Percentiles rank a stretch among this genome's conserved stretches.
These are phyloP conservation scores for Epithele typhae DNA, from an alignment of 768 basidiomycete species.

Conservation along the genomic window DNA sequence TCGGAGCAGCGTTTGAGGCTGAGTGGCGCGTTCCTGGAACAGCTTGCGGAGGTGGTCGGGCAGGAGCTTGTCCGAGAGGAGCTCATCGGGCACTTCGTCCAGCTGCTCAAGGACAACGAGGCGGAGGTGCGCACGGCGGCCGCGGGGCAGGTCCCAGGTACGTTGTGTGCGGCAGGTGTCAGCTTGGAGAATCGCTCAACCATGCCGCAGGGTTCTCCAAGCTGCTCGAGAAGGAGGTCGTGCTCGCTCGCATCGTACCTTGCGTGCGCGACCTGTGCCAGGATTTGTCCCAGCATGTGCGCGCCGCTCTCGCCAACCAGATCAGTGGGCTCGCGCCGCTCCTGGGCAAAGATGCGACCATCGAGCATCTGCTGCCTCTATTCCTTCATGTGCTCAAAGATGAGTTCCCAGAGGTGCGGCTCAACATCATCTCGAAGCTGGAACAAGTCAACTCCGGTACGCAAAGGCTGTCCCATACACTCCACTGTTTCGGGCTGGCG, in stretches of 20 bases:
- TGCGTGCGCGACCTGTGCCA: conserved; percentile 92
- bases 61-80: conserved; percentile 90
- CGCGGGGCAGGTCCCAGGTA: conserved; percentile 95
- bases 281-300: conserved; percentile 94
- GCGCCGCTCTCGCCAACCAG: conserved; percentile 92
- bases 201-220: conserved; percentile 88
- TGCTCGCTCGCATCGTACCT: conserved; percentile 88
- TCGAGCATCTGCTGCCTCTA: conserved; percentile 93
- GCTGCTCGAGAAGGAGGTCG: conserved; percentile 88
- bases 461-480: conserved; percentile 8
- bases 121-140: conserved; percentile 97
- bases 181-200: too few relatives aligned
- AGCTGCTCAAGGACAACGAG: conserved; percentile 95
- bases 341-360: conserved; percentile 88
- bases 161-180: conserved; percentile 7
- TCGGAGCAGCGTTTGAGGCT: not conserved
- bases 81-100: conserved; percentile 87
- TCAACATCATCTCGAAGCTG: conserved; percentile 98
- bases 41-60: conserved; percentile 92
- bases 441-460: conserved; percentile 91
- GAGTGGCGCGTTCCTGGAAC: too few relatives aligned
- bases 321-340: conserved; percentile 95
- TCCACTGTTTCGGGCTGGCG: conserved; percentile 6
- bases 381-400: conserved; percentile 97
- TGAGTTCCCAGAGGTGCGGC: conserved; percentile 95